Evolutionary conservation across 2,329 filamentous ascomycete species (phyloP).

Genomic region (Pseudogymnoascus sp.): DNA sequence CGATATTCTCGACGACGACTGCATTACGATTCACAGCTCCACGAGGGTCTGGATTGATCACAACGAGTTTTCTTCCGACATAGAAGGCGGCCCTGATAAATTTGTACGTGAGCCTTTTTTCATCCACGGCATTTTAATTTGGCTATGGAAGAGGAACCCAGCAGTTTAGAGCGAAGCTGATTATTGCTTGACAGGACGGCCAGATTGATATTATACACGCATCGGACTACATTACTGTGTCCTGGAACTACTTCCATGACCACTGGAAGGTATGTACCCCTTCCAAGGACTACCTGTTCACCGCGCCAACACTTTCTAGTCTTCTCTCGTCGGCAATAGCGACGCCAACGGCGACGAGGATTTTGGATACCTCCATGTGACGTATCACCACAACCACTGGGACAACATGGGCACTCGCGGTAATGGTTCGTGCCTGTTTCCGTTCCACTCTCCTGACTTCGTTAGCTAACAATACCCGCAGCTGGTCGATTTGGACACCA

Average conservation of each 20-base stretch:
- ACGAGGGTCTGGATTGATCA: conserved; percentile 44
- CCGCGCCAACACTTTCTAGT: conserved; percentile 5
- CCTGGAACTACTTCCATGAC: conserved; percentile 37
- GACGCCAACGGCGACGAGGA: conserved; percentile 24
- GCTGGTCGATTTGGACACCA: conserved; percentile 43
- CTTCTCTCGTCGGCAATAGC: conserved; percentile 25
- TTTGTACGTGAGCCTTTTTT: background rate
- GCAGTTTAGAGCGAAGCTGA: background rate
- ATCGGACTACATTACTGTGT: conserved; percentile 37
- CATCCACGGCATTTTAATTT: background rate
- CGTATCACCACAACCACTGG: conserved; percentile 23
- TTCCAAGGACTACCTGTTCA: no score
- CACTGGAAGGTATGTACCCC: conserved; percentile 27
- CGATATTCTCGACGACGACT: conserved; percentile 43
- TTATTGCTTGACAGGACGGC: conserved; percentile 32
- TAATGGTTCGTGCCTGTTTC: conserved; percentile 36
- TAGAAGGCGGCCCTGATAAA: conserved; percentile 34
- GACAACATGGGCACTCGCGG: conserved; percentile 19
- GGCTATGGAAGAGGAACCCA: no score
- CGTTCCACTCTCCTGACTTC: conserved; percentile 41
- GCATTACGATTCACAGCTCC: conserved; percentile 41
- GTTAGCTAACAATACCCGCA: conserved; percentile 39
- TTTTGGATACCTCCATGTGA: conserved; percentile 24
- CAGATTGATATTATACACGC: conserved; percentile 39
- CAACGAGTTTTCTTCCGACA: conserved; percentile 32